Evolutionary conservation across 768 basidiomycete genomes (phyloP).

Genomic region (Amanita subjunquillea): DNA sequence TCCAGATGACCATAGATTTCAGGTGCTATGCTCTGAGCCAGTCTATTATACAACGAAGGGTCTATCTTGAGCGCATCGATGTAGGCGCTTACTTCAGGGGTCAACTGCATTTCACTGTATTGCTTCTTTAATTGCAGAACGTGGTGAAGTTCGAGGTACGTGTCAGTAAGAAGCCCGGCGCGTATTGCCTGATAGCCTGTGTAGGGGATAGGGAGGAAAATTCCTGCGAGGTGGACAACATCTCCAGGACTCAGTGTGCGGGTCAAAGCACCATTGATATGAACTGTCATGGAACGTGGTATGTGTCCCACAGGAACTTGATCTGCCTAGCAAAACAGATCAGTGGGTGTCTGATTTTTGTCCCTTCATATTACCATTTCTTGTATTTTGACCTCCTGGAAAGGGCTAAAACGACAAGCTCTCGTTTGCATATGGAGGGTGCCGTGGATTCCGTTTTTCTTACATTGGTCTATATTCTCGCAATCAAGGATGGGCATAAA

Average conservation of each 20-base stretch:
- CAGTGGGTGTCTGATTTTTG: neutral
- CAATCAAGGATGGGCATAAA: slow-evolving; percentile 88
- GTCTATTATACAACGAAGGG: slow-evolving; percentile 73
- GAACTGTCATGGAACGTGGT: slow-evolving; percentile 96
- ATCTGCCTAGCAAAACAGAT: slow-evolving; percentile 55
- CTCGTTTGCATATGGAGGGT: slow-evolving; percentile 97
- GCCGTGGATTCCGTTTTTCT: slow-evolving; percentile 78
- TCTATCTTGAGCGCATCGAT: slow-evolving; percentile 64
- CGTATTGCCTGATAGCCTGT: slow-evolving; percentile 96
- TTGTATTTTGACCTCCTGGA: slow-evolving; percentile 98
- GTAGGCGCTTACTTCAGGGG: slow-evolving; percentile 66
- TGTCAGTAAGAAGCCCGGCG: slow-evolving; percentile 93
- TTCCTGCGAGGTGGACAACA: slow-evolving; percentile 89
- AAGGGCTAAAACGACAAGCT: slow-evolving; percentile 93
- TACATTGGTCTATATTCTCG: slow-evolving; percentile 76
- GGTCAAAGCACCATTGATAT: slow-evolving; percentile 83
- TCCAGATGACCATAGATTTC: slow-evolving; percentile 98
- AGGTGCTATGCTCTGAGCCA: slow-evolving; percentile 92
- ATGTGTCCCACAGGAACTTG: slow-evolving; percentile 99
- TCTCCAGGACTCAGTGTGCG: slow-evolving; percentile 93
- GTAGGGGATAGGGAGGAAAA: slow-evolving; percentile 96
- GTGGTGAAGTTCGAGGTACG: slow-evolving; percentile 87
- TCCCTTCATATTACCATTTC: slow-evolving; percentile 65
- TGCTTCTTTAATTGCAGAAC: slow-evolving; percentile 96
- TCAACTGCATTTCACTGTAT: slow-evolving; percentile 90